Percentiles rank a stretch among this genome's conserved stretches.
These are phyloP conservation scores for Lipomyces mesembrius DNA, from an alignment of 805 yeast species.

Conservation along the genomic window DNA sequence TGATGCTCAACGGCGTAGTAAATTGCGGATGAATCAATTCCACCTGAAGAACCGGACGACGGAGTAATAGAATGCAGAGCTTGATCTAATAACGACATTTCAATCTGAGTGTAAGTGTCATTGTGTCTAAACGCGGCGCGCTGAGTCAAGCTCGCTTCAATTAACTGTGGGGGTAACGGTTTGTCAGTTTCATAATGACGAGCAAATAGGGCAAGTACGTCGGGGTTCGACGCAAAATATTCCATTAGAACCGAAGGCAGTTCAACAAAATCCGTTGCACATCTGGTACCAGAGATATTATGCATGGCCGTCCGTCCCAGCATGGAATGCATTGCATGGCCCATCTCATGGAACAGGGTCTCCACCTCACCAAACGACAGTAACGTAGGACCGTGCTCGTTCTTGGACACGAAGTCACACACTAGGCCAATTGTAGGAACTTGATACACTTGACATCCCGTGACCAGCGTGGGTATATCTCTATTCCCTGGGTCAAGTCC, in stretches of 20 bases:
- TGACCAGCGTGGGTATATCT: constrained; percentile 34
- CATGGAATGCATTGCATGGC: constrained; percentile 98
- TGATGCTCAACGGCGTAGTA: constrained; percentile 70
- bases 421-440: constrained; percentile 87
- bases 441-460: constrained; percentile 61
- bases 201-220: constrained; percentile 76
- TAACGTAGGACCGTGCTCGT: constrained; percentile 56
- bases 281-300: constrained; percentile 91
- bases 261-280: constrained; percentile 96
- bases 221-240: constrained; percentile 79
- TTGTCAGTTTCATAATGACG: constrained; percentile 70
- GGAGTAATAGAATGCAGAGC: constrained; percentile 59
- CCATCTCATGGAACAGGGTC: constrained; percentile 97
- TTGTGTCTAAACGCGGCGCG: constrained; percentile 62
- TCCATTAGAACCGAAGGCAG: constrained; percentile 97
- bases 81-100: constrained; percentile 90
- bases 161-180: constrained; percentile 56
- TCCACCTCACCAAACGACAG: constrained; percentile 80
- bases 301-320: constrained; percentile 87
- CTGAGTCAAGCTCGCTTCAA: constrained; percentile 58
- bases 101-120: constrained; percentile 83
- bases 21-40: constrained; percentile 61
- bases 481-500: constrained; percentile 43
- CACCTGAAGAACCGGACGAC: constrained; percentile 28
- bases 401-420: constrained; percentile 68